Base-by-base conservation (phyloP, 1,139 yeast genomes). In the Suhomyces bribrorum region DNA sequence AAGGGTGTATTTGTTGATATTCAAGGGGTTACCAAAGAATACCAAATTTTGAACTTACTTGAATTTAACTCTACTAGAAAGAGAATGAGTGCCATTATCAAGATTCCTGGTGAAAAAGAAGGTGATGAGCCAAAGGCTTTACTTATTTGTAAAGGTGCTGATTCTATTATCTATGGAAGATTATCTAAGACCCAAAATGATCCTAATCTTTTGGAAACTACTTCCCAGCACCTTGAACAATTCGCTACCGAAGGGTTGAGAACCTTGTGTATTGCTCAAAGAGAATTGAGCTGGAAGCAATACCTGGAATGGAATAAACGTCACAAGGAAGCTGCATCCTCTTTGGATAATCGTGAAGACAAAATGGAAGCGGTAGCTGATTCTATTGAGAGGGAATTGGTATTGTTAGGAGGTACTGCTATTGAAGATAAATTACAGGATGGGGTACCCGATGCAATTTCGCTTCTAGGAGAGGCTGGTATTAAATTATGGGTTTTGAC, bases 1-100 rank as follows among this genome's bases (percentile, higher is more conserved):
- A 61, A 58, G 29, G 78, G 78, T 9, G 59, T 74, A 22, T 44
- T 73, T 23, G 61, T 77, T 13, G 63, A 68, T 27, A 59, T 65
- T 16, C 73, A 69, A 45, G 80, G 79, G 20, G 57, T 52, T n/a
- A 60, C 65, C 5, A 59, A 64, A 38, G 74, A 69, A 41, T 76
- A 69, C 49, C 77, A 72, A 47, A 58, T 79, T 5, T 60, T 79
- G 39, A 77, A 75, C 51, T 60, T 72, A 2, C 61, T 79, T 30
- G 83, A 80, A 39, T 79, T 79, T 57, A 75, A 72, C 48, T 71
- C 77, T 11, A 71, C 77, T 2, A 64, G 77, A 52, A 72, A 71
- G 54, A 66, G 97, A 70, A 92, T 90, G 97, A 87, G 96, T 72
- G 89, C 92, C 11, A 86, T 92, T 49, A 77, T 90, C 30, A 71